Evolutionary conservation across 2,329 filamentous ascomycete species (phyloP), one percentile per base, ranked within the genome.

Genomic region (Ambrosiella xylebori): DNA sequence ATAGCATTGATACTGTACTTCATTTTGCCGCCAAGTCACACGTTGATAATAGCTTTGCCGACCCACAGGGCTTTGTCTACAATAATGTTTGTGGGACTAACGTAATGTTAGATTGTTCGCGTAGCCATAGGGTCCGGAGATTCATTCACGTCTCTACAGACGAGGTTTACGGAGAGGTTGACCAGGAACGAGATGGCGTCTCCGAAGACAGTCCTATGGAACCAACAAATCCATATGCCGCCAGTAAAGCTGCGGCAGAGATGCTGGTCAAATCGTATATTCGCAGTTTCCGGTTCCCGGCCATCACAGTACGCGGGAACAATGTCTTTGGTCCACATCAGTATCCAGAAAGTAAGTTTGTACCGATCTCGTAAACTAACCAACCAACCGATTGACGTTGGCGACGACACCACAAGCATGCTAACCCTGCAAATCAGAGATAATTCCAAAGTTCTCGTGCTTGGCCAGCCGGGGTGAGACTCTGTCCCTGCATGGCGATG

Each of bases 21-120:
- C 86, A 91, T 69, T 89, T 93, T 65, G 87, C 87, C 2, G 87
- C 87, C n/a, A 84, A 89, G 70, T 88, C 85, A 7, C 86, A 91
- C 66, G 87, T 93, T 55, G 86, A 91, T 65, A 70, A 88, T 64
- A 88, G 84, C 66, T 93, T 93, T 65, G 84, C 84, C 55, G 88
- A 91, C 70, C 88, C 85, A 8, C 88, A 88, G 68, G 78, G 81
- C 57, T 91, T 91, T 70, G 90, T 85, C 0, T 81, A 83, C 64
- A 89, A 83, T 59, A 93, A 91, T 64, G 86, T 90, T 12, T 84
- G 86, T 63, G 87, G 86, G 50, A 91, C 87, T n/a, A 86, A 91
- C 68, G 84, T 88, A 41, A 75, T 91, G 60, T 73, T 91, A 7
- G 87, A 93, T 69, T 83, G 83, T 65, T 82, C 85, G 54, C 84